Evolutionary conservation across 208 protist species (phyloP), one percentile per base, ranked within the genome.

Genomic region (Strigomonas galati): DNA sequence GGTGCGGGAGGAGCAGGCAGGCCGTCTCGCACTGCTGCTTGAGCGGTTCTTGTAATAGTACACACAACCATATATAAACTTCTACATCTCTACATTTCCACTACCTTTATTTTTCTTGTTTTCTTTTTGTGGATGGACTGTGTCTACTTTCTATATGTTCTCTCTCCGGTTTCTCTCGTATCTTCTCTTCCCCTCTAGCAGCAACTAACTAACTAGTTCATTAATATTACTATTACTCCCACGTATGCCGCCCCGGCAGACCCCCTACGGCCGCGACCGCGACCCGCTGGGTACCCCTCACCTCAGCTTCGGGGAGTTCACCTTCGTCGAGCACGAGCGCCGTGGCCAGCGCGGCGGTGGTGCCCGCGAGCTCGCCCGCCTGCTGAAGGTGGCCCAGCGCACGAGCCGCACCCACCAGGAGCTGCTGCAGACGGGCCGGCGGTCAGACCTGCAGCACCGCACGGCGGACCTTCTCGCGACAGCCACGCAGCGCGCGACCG

Each of bases 301-400:
- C 53, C 66, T 94, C 48, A 85, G 74, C 2, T 94, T 94, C 59
- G 84, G 84, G 52, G 87, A 84, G 61, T 94, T 94, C 64, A 82
- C 89, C 35, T 91, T 91, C 44, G 79, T 91, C 43, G 85, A 89
- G n/a, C 71, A 80, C 72, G 79, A 87, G 12, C 73, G 76, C 28
- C 15, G 89, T 23, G 84, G 84, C 10, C 72, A 87, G 64, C 79
- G 81, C 24, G 87, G 87, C 24, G 87, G 87, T 74, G 87, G 87
- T 64, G 79, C 88, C 43, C 84, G 87, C 3, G 84, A 94, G 71
- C 67, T 94, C 7, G 63, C 75, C 19, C 65, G 75, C 3, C 69
- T 91, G 27, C 76, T 94, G 5, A 77, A 78, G 9, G 65, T 78
- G 37, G 87, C 84, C 14, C 52, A 77, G 27, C 70, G 74, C 14